These are phyloP conservation scores for Wallacemonas sp. DNA, from an alignment of 208 protist genomes.

Conservation along the genomic window DNA sequence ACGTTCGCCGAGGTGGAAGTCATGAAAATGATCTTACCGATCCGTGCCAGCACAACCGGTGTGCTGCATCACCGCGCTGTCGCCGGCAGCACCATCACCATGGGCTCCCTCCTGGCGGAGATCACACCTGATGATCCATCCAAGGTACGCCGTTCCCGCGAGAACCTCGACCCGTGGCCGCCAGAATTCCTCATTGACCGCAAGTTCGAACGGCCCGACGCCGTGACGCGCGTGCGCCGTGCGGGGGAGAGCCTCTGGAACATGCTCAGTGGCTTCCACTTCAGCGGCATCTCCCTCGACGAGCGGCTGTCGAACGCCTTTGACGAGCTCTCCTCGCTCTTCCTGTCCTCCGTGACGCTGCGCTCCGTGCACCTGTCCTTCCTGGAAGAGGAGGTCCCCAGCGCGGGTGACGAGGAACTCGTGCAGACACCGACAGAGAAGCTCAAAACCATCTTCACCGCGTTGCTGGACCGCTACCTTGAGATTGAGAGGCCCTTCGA, in stretches of 20 bases:
- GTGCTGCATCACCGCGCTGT: conserved; percentile 66
- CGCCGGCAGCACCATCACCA: conserved; percentile 90
- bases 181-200: conserved; percentile 36
- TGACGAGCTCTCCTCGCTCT: conserved; percentile 62
- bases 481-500: conserved; percentile 67
- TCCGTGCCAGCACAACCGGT: conserved; percentile 82
- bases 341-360: conserved; percentile 66
- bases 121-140: conserved; percentile 94
- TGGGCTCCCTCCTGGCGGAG: conserved; percentile 92
- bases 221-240: conserved; percentile 49
- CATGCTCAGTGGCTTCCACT: conserved; percentile 70
- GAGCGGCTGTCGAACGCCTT: conserved; percentile 46
- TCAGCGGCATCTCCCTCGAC: conserved; percentile 50
- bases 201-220: conserved; percentile 60
- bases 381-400: conserved; percentile 15
- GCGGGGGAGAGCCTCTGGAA: conserved; percentile 71
- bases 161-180: conserved; percentile 71
- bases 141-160: conserved; percentile 62
- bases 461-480: conserved; percentile 75
- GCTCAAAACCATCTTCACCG: conserved; percentile 43
- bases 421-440: conserved; percentile 60
- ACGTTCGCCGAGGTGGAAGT: conserved; percentile 96
- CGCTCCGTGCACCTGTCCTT: conserved; percentile 45
- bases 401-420: conserved; percentile 2
- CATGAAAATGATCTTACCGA: conserved; percentile 99